These are phyloP conservation scores for Avicennia marina DNA, from an alignment of 257 asterid genomes.

Conservation along the genomic window DNA sequence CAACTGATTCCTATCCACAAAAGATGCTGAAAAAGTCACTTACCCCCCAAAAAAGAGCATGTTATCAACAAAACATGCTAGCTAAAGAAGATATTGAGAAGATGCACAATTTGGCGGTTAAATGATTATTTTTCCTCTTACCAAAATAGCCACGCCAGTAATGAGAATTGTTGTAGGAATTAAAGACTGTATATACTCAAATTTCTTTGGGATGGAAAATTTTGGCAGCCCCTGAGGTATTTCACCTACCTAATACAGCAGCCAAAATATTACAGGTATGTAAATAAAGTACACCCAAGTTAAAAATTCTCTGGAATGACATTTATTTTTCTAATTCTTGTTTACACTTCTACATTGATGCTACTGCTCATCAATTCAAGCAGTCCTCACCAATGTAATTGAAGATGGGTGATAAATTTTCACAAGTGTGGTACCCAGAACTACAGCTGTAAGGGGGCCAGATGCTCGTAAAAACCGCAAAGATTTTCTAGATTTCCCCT, in stretches of 20 bases:
- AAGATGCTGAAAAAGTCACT: slow-evolving; percentile 9
- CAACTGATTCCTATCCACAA: slow-evolving; percentile 79
- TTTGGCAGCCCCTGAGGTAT: slow-evolving; percentile 97
- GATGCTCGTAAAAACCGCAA: slow-evolving; percentile 81
- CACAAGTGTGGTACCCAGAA: slow-evolving; percentile 71
- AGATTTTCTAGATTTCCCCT: slow-evolving; percentile 73
- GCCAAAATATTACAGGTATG: slow-evolving; percentile 11
- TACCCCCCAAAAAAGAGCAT: not conserved
- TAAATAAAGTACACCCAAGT: not conserved
- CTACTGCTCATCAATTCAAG: slow-evolving; percentile 15
- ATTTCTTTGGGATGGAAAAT: slow-evolving; percentile 83
- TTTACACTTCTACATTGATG: too few relatives aligned
- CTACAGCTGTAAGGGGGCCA: slow-evolving; percentile 96
- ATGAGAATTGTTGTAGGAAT: slow-evolving; percentile 91
- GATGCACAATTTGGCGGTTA: slow-evolving; percentile 6
- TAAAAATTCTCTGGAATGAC: too few relatives aligned
- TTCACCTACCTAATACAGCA: slow-evolving; percentile 71
- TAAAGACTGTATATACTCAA: slow-evolving; percentile 57
- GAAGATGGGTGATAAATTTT: slow-evolving; percentile 70
- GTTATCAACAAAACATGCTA: not conserved
- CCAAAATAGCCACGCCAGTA: slow-evolving; percentile 99
- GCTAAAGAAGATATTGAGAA: slow-evolving; percentile 4
- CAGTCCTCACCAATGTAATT: slow-evolving; percentile 81
- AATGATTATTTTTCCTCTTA: slow-evolving; percentile 32
- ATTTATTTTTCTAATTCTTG: too few relatives aligned